phyloP scores from a whole-genome alignment of 768 basidiomycete species.

The Asterophora lycoperdoides region DNA sequence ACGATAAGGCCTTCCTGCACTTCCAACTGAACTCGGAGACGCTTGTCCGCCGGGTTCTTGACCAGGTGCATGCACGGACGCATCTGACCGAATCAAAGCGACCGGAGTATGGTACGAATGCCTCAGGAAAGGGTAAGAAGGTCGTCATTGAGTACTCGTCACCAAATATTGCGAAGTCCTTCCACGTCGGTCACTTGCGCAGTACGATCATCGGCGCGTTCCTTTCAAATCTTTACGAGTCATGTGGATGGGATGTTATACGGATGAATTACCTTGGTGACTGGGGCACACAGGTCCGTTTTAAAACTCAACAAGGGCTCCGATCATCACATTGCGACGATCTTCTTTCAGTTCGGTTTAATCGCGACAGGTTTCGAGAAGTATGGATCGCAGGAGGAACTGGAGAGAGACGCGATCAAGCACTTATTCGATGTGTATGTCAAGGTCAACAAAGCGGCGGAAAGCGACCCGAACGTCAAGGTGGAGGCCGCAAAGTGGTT shows the following conservation, averaged over 20 bases:
- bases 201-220: conserved; percentile 99
- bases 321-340: background rate
- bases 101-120: conserved; percentile 81
- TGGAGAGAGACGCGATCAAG: conserved; percentile 87
- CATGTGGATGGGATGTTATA: conserved; percentile 90
- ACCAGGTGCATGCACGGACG: conserved; percentile 71
- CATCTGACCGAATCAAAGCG: conserved; percentile 52
- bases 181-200: conserved; percentile 95
- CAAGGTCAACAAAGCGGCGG: conserved; percentile 85
- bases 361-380: conserved; percentile 89
- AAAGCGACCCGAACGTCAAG: conserved; percentile 66
- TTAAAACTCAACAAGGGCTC: background rate
- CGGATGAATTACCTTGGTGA: conserved; percentile 95
- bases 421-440: conserved; percentile 95
- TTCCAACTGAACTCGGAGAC: conserved; percentile 67
- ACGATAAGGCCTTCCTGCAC: conserved; percentile 78
- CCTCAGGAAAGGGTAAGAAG: conserved; percentile 74
- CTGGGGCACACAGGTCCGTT: conserved; percentile 91
- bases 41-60: conserved; percentile 62
- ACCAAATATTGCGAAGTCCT: conserved; percentile 96
- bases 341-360: conserved; percentile 61
- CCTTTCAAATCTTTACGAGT: conserved; percentile 83
- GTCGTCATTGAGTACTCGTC: conserved; percentile 90
- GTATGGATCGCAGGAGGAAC: conserved; percentile 81
- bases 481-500: conserved; percentile 81